A percentile compares a stretch with the other conserved stretches of the same genome.
Evolutionary conservation across 108 stramenopile species (phyloP).

Genomic region (Skeletonema grethae): DNA sequence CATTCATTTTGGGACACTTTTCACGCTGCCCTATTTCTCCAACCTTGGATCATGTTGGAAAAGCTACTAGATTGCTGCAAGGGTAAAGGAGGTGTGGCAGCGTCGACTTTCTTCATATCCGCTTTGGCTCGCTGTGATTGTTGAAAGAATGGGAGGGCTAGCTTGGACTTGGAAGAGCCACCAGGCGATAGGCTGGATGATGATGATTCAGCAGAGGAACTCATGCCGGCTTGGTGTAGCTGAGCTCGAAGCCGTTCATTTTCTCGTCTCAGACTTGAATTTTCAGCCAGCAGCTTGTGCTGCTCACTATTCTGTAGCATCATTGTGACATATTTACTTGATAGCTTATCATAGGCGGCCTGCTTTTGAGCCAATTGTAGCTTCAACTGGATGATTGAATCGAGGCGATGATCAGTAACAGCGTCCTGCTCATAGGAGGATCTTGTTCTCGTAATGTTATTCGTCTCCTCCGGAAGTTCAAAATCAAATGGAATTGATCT

Average conservation of each 20-base stretch:
- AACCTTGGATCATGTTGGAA: not conserved
- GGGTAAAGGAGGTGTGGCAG: not conserved
- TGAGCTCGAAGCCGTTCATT: slow-evolving; percentile 3
- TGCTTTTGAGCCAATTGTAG: slow-evolving; percentile 1
- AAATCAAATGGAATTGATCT: not conserved
- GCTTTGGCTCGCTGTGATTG: no score
- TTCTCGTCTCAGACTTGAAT: not conserved
- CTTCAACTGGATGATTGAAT: slow-evolving; percentile 1
- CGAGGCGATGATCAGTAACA: not conserved
- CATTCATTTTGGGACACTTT: no score
- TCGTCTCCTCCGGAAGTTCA: not conserved
- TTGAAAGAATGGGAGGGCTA: not conserved
- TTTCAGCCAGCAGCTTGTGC: not conserved
- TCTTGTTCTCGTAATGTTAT: not conserved
- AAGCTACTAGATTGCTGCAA: not conserved
- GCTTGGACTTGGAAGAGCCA: not conserved
- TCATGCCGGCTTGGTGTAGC: not conserved
- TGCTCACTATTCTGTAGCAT: not conserved
- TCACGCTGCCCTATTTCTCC: no score
- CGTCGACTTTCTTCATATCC: not conserved
- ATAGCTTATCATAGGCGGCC: not conserved
- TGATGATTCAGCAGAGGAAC: not conserved
- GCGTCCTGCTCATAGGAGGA: not conserved
- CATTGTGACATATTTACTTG: not conserved
- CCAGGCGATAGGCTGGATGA: not conserved